Conservation (phyloP, 352 stramenopile species). For the Blastocystis sp. region DNA sequence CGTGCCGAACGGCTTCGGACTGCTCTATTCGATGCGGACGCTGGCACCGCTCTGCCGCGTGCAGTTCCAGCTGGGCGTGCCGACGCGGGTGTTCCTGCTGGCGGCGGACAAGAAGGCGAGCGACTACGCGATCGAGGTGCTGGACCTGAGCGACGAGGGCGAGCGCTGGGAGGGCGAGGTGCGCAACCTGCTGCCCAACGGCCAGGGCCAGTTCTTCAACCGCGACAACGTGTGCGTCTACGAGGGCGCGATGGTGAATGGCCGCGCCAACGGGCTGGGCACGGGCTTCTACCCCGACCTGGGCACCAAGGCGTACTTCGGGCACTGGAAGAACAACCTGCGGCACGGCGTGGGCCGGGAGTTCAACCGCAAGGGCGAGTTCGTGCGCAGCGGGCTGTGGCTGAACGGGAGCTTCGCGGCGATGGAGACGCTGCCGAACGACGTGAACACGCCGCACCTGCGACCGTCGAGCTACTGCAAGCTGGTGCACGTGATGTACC, state of each 20-base stretch:
- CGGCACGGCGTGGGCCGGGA: background rate
- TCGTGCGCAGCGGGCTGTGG: too few species aligned
- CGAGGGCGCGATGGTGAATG: background rate
- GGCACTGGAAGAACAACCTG: background rate
- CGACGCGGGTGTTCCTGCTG: background rate
- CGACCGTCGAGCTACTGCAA: too few species aligned
- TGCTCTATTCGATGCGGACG: background rate
- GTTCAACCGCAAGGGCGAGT: too few species aligned
- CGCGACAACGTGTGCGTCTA: background rate
- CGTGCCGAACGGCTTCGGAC: background rate
- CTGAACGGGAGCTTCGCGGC: too few species aligned
- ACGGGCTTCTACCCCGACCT: background rate
- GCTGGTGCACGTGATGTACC: slow-evolving; percentile 28
- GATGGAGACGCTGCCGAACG: too few species aligned
- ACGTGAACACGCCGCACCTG: too few species aligned
- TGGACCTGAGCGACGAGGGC: background rate
- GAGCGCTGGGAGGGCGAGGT: slow-evolving; percentile 16
- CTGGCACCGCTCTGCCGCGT: background rate
- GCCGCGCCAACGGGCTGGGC: background rate
- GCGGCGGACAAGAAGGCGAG: too few species aligned
- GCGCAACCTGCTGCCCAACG: slow-evolving; percentile 10
- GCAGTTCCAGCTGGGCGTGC: background rate
- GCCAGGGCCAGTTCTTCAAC: slow-evolving; percentile 13
- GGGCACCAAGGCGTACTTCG: background rate
- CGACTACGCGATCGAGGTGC: background rate